Evolutionary conservation across 345 rosid species (phyloP).

Genomic region (Melastoma malabathricum): DNA sequence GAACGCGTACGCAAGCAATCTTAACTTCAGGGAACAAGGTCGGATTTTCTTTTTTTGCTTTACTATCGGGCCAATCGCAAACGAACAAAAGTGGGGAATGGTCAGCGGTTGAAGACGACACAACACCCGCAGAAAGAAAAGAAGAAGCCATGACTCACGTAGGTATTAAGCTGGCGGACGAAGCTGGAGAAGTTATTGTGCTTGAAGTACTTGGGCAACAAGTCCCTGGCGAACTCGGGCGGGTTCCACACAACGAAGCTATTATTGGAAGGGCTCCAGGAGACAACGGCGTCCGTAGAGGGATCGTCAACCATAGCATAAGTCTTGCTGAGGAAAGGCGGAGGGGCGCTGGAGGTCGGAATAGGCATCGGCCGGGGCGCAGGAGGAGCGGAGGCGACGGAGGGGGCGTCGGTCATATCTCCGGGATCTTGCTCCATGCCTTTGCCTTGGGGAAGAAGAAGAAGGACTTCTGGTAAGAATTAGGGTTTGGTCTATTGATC

Average conservation of each 20-base stretch:
- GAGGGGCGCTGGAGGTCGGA: constrained; percentile 28
- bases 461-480: background rate
- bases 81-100: background rate
- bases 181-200: constrained; percentile 88
- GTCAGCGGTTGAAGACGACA: background rate
- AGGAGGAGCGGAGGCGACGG: too few relatives aligned
- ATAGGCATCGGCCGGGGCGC: constrained; percentile 16
- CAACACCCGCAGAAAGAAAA: background rate
- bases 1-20: too few relatives aligned
- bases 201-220: constrained; percentile 73
- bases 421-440: too few relatives aligned
- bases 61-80: too few relatives aligned
- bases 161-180: constrained; percentile 74
- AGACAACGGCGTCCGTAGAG: constrained; percentile 51
- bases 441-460: too few relatives aligned
- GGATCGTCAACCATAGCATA: constrained; percentile 90
- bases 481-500: background rate
- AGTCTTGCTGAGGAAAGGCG: constrained; percentile 78
- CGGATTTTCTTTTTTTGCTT: too few relatives aligned
- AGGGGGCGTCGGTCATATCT: too few relatives aligned
- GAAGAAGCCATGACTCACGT: constrained; percentile 24
- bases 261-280: constrained; percentile 62
- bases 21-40: too few relatives aligned
- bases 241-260: constrained; percentile 82
- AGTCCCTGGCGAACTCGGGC: constrained; percentile 64